Evolutionary conservation across 176 grass and related monocot genomes (phyloP).

Genomic region (Aegilops umbellulata): DNA sequence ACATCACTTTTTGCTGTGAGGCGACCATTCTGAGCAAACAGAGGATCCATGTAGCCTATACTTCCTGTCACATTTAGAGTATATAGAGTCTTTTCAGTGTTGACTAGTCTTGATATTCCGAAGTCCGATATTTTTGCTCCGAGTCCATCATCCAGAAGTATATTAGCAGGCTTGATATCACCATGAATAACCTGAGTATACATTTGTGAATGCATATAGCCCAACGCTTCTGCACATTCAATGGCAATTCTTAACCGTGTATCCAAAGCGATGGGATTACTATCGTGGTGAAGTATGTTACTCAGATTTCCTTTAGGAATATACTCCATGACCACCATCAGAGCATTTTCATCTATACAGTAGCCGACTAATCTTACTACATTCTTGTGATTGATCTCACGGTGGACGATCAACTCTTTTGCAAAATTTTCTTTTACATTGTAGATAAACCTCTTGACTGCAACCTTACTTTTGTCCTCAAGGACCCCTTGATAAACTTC

Average conservation of each 20-base stretch:
- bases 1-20: too few species aligned
- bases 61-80: background rate
- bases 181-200: conserved; percentile 14
- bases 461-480: background rate
- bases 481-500: background rate
- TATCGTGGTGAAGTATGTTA: background rate
- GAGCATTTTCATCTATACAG: background rate
- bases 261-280: background rate
- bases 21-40: too few species aligned
- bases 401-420: conserved; percentile 1
- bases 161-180: conserved; percentile 24
- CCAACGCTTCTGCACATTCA: background rate
- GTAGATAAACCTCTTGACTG: background rate
- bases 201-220: conserved; percentile 25
- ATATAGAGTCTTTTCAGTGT: background rate
- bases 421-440: background rate
- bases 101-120: background rate
- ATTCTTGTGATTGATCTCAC: conserved; percentile 23
- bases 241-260: background rate
- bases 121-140: background rate
- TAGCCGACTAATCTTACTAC: background rate
- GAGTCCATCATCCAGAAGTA: background rate
- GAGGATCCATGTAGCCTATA: too few species aligned
- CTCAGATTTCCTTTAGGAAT: background rate
- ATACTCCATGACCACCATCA: background rate